Conservation (phyloP, 1,284 basidiomycete genomes). For the Prillingera fragicola region DNA sequence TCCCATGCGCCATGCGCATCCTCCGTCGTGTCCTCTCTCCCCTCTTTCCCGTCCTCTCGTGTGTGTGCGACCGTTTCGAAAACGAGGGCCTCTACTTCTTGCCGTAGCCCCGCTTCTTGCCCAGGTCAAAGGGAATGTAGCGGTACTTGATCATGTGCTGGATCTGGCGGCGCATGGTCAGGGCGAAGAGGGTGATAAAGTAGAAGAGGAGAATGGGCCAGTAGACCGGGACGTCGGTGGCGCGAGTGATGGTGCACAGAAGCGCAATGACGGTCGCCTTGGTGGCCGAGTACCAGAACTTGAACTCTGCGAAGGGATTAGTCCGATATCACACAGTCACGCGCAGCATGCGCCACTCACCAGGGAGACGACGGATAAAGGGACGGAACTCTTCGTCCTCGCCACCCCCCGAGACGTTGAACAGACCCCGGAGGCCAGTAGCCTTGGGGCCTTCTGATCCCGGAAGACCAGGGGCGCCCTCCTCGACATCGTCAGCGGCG, state of each 20-base stretch:
- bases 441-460: constrained; percentile 31
- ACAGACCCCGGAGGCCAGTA: constrained; percentile 41
- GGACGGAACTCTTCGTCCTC: constrained; percentile 81
- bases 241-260: constrained; percentile 68
- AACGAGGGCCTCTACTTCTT: constrained; percentile 32
- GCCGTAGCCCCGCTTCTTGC: constrained; percentile 43
- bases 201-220: constrained; percentile 96
- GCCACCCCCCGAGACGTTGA: constrained; percentile 47
- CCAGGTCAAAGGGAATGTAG: constrained; percentile 54
- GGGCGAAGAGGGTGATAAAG: constrained; percentile 77
- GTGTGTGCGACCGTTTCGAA: no score
- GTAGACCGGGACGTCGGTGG: constrained; percentile 93
- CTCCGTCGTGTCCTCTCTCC: no score
- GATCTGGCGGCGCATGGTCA: constrained; percentile 90
- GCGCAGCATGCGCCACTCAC: constrained; percentile 52
- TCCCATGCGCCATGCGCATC: no score
- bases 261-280: constrained; percentile 78
- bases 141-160: constrained; percentile 99
- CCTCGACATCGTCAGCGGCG: constrained; percentile 89
- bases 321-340: neutral
- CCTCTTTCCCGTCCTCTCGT: no score
- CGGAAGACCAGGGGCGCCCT: constrained; percentile 61
- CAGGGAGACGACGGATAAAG: constrained; percentile 93
- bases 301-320: constrained; percentile 29
- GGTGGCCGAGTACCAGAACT: constrained; percentile 79